These are phyloP conservation scores for Geotrichum klebahnii DNA, from an alignment of 1,139 yeast genomes.

Conservation along the genomic window DNA sequence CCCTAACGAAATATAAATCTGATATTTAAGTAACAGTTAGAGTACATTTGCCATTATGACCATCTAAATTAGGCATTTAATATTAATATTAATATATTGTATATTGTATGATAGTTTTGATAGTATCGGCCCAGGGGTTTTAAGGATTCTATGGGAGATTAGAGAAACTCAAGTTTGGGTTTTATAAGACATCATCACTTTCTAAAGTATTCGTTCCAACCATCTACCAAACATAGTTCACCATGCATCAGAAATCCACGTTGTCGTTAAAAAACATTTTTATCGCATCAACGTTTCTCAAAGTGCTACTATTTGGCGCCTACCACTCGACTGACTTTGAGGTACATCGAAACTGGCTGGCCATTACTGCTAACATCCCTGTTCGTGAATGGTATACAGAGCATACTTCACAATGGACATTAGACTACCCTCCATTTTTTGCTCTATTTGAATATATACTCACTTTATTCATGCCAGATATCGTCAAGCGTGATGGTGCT, in stretches of 20 bases:
- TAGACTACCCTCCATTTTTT: slow-evolving; percentile 96
- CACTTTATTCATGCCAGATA: slow-evolving; percentile 63
- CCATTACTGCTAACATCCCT: slow-evolving; percentile 80
- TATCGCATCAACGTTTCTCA: slow-evolving; percentile 57
- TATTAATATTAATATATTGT: no score
- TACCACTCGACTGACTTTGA: slow-evolving; percentile 89
- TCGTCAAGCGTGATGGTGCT: slow-evolving; percentile 69
- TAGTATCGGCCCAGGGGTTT: no score
- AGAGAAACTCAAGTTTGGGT: no score
- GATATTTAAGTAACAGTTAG: no score
- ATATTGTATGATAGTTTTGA: no score
- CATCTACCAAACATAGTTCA: no score
- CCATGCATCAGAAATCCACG: slow-evolving; percentile 13
- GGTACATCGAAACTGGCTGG: slow-evolving; percentile 95
- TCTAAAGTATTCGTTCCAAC: no score
- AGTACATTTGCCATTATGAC: no score
- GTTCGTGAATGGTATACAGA: slow-evolving; percentile 78
- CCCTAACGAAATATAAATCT: no score
- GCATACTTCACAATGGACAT: slow-evolving; percentile 84
- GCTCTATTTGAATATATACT: slow-evolving; percentile 88
- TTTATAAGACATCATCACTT: no score
- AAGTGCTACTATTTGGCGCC: slow-evolving; percentile 47
- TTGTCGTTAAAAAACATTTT: slow-evolving; percentile 60
- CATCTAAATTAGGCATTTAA: no score
- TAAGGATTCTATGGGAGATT: no score